Conservation (phyloP, 768 basidiomycete genomes). For the Tylopilus rubrobrunneus region DNA sequence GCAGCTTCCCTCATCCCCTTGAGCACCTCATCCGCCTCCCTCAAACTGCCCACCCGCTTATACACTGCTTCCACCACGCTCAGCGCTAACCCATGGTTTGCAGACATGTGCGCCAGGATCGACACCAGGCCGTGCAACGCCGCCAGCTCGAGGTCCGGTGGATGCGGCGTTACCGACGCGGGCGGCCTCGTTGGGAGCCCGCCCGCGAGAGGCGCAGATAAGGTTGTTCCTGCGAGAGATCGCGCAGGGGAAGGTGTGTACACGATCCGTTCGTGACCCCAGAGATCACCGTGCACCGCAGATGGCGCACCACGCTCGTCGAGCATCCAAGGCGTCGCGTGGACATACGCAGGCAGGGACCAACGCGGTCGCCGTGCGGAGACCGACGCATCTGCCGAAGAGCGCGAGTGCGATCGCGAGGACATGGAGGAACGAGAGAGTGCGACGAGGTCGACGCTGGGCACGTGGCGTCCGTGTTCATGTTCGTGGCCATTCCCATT, state of each 20-base stretch:
- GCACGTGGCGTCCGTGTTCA: constrained; percentile 1
- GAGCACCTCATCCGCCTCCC: constrained; percentile 37
- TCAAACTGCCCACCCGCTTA: constrained; percentile 30
- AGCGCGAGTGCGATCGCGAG: constrained; percentile 5
- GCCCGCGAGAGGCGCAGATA: neutral
- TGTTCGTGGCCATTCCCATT: neutral
- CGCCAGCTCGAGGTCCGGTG: constrained; percentile 13
- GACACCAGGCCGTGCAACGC: constrained; percentile 28
- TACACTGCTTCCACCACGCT: constrained; percentile 41
- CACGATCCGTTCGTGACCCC: neutral
- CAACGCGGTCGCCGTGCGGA: constrained; percentile 7
- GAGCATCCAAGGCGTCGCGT: constrained; percentile 2
- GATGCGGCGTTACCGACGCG: constrained; percentile 2
- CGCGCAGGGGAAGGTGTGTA: constrained; percentile 8
- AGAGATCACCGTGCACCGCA: neutral
- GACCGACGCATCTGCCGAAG: constrained; percentile 3
- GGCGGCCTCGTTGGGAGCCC: neutral
- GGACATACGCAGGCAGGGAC: constrained; percentile 15
- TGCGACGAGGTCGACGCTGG: constrained; percentile 23
- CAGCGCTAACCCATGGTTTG: constrained; percentile 42
- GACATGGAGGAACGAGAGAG: constrained; percentile 14
- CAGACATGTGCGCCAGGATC: constrained; percentile 38
- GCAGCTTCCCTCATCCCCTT: constrained; percentile 37
- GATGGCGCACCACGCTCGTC: neutral
- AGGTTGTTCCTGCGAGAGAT: neutral